Base-by-base conservation (phyloP, 108 stramenopile species). In the Schizochytrium sp. region DNA sequence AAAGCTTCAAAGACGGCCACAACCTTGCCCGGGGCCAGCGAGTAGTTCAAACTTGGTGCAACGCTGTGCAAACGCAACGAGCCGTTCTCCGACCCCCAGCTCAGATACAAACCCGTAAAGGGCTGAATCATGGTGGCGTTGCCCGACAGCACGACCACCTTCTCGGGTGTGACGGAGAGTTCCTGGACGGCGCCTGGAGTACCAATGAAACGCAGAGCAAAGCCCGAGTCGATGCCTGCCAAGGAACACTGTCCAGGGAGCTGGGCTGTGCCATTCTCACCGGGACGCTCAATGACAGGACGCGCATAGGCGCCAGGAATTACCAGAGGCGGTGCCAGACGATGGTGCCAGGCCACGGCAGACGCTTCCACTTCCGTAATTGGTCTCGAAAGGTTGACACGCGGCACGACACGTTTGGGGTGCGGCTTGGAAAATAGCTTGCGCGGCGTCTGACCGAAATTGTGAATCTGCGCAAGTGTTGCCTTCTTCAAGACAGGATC, bases 401-500 rank as follows among this genome's bases (percentile, higher is more conserved):
- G 53, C 28, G 89, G 87, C 18, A 43, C 72, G 5, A 93, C 69
- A 18, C 93, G 87, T 41, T 18, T 45, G 23, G 92, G 89, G 88
- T 95, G 94, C 5, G 91, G 57, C 59, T 60, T 88, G 58, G 29
- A 41, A 60, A 92, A 92, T 0, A 92, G 88, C 88, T 90, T 88
- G 10, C 44, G 23, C 19, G 91, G 91, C 18, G 90, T 90, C 55
- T 90, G 90, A 5, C 91, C 91, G 58, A 90, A 90, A 16, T 92
- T 60, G 29, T 57, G 47, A 16, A 92, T 89, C 57, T 90, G 90
- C 57, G 87, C 58, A 91, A 97, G 97, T 53, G 96, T 95, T 29
- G 97, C 97, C 16, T 95, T 91, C n/a, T 96, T 91, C 51, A 89
- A 18, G 34, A 28, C 83, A 41, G 57, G 57, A 28, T 25, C 88